Evolutionary conservation across 2,329 filamentous ascomycete genomes (phyloP).

Genomic region (Colletotrichum sp.): DNA sequence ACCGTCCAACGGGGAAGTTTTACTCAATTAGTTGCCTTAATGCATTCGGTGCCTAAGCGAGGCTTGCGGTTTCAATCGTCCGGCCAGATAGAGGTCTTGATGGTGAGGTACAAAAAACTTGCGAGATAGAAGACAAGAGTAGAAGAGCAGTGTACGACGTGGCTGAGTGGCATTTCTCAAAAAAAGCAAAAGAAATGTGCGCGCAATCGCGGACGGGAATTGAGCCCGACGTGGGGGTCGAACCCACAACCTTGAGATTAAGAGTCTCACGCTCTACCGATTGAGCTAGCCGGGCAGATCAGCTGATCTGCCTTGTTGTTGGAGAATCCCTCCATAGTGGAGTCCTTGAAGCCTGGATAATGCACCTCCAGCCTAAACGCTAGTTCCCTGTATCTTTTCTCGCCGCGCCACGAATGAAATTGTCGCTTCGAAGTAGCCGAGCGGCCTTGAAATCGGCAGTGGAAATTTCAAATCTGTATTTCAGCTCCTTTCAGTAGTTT

Average conservation of each 20-base stretch:
- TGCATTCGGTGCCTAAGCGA: too few relatives aligned
- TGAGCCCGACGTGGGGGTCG: constrained; percentile 35
- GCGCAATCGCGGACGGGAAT: constrained; percentile 19
- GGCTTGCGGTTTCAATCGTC: too few relatives aligned
- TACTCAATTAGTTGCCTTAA: not conserved
- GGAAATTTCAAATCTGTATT: too few relatives aligned
- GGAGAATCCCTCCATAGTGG: rapidly evolving
- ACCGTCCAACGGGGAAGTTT: rapidly evolving
- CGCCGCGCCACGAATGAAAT: rapidly evolving
- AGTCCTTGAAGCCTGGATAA: rapidly evolving
- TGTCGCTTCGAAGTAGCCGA: rapidly evolving
- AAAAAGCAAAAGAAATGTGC: not conserved
- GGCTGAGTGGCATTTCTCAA: not conserved
- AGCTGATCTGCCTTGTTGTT: not conserved
- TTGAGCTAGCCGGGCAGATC: constrained; percentile 65
- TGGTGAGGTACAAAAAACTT: not conserved
- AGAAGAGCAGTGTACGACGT: not conserved
- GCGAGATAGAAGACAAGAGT: rapidly evolving
- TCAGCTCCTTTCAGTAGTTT: too few relatives aligned
- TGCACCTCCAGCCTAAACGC: too few relatives aligned
- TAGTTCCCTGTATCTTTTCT: rapidly evolving
- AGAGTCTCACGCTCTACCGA: constrained; percentile 79
- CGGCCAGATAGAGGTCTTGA: too few relatives aligned
- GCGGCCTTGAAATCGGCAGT: not conserved
- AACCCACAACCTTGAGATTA: constrained; percentile 66